These are phyloP conservation scores for Cucurbitaria berberidis DNA, from an alignment of 2,329 filamentous ascomycete species.

Conservation along the genomic window DNA sequence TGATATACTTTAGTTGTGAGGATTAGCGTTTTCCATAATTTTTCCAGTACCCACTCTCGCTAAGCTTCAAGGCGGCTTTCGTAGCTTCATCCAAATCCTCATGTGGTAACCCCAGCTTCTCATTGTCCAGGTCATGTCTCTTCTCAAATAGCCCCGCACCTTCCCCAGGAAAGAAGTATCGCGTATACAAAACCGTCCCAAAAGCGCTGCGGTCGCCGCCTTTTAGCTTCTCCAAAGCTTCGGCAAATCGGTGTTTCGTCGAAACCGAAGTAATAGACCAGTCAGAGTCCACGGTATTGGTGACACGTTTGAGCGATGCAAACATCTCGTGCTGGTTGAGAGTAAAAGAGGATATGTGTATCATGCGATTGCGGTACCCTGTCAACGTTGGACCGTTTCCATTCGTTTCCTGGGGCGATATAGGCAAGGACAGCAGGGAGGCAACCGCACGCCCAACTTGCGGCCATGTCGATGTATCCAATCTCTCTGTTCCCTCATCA, in stretches of 20 bases:
- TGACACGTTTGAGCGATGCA: slow-evolving; percentile 41
- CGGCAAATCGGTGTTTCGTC: slow-evolving; percentile 55
- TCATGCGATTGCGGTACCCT: slow-evolving; percentile 35
- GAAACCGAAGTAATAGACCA: slow-evolving; percentile 52
- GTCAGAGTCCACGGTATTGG: slow-evolving; percentile 42
- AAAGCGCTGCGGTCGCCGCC: slow-evolving; percentile 52
- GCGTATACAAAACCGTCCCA: slow-evolving; percentile 56
- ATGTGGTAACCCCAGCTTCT: slow-evolving; percentile 61
- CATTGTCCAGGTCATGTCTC: slow-evolving; percentile 54
- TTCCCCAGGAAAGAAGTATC: slow-evolving; percentile 59
- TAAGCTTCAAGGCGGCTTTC: slow-evolving; percentile 28
- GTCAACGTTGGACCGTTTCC: slow-evolving; percentile 17
- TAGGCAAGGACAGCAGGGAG: slow-evolving; percentile 39
- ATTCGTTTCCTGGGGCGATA: slow-evolving; percentile 11
- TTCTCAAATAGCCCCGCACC: slow-evolving; percentile 40
- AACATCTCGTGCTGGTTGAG: slow-evolving; percentile 49
- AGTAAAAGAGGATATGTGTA: slow-evolving; percentile 46
- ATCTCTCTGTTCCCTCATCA: slow-evolving; percentile 35
- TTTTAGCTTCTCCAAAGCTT: slow-evolving; percentile 48
- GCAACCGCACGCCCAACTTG: slow-evolving; percentile 44
- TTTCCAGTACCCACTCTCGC: slow-evolving; percentile 10
- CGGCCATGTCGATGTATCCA: slow-evolving; percentile 42
- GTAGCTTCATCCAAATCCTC: slow-evolving; percentile 67
- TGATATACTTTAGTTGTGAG: background rate
- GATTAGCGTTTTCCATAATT: background rate